Base-by-base conservation (phyloP, 73 alveolate species). In the Paramecium bursaria region DNA sequence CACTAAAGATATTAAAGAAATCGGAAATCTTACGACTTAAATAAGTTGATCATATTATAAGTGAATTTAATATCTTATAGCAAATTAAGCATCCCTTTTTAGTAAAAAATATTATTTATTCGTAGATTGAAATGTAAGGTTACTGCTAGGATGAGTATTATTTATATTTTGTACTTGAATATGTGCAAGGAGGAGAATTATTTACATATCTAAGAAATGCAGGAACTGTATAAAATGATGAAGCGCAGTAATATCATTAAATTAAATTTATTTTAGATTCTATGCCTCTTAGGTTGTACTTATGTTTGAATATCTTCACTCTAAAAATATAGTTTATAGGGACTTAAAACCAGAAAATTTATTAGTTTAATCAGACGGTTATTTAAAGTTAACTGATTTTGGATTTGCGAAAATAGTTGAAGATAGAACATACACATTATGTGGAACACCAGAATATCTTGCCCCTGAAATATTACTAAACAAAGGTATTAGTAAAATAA, bases 111-210 rank as follows among this genome's bases (percentile, higher is more conserved):
- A 27, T 35, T 15, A 14, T 74, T 48, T 30, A 48, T 3, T 42
- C 27, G 48, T 74, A 74, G 87, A 85, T 74, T 75, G 85, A 79
- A 77, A 77, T 76, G 88, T 14, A 51, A 29, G 98, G 98, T 5
- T 93, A 86, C 75, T 48, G 90, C 73, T 94, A 94, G 74, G 98
- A 94, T 75, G 96, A 94, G 47, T 87, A 95, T 50, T 94, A 89
- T 86, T 88, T 96, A 48, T 96, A 95, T 74, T 90, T 96, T 54
- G 91, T 92, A 27, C 88, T 96, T n/a, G 99, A 96, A 92, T 90
- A 93, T 54, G 96, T 95, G 29, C 53, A 93, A 85, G 99, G 99
- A 27, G 99, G 99, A 11, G 99, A 97, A 67, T 96, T 97, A 47
- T 91, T 91, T 79, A 91, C 95, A 14, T 94, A 94, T 75, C 82